Conservation (phyloP, 805 yeast species). For the Maudiozyma saulgeensis region DNA sequence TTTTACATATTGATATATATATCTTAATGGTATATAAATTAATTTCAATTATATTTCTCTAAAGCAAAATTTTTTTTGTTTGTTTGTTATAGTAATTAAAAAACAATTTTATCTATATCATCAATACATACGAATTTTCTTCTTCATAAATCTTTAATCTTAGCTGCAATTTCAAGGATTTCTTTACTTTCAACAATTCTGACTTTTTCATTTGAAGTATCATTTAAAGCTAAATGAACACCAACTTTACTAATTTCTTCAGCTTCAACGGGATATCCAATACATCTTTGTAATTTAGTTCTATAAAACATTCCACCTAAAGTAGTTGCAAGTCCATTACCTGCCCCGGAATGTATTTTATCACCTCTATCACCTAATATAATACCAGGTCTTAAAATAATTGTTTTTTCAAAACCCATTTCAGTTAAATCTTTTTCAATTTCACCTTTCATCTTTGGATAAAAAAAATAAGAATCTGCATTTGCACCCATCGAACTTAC, state of each 20-base stretch:
- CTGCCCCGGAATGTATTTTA: slow-evolving; percentile 30
- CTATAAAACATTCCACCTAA: slow-evolving; percentile 30
- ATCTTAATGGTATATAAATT: not conserved
- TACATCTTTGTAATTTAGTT: slow-evolving; percentile 25
- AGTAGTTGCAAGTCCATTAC: slow-evolving; percentile 25
- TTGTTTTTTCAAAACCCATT: slow-evolving; percentile 58
- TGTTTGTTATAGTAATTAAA: not conserved
- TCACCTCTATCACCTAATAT: slow-evolving; percentile 52
- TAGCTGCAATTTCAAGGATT: slow-evolving; percentile 15
- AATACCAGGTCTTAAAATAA: slow-evolving; percentile 71
- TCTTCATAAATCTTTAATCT: not conserved
- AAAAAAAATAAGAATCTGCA: slow-evolving; percentile 46
- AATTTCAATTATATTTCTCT: not conserved
- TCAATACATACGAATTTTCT: not conserved
- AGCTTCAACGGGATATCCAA: slow-evolving; percentile 45
- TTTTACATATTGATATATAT: too few species aligned
- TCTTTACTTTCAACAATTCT: slow-evolving; percentile 26
- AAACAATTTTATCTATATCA: not conserved
- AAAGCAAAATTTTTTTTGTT: not conserved
- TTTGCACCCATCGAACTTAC: slow-evolving; percentile 62
- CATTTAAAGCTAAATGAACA: slow-evolving; percentile 31
- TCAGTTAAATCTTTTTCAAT: slow-evolving; percentile 58
- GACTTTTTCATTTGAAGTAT: slow-evolving; percentile 20
- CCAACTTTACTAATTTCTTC: slow-evolving; percentile 59
- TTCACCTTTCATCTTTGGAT: slow-evolving; percentile 62